phyloP scores from a whole-genome alignment of 2,329 filamentous ascomycete species.

The Beauveria brongniartii region DNA sequence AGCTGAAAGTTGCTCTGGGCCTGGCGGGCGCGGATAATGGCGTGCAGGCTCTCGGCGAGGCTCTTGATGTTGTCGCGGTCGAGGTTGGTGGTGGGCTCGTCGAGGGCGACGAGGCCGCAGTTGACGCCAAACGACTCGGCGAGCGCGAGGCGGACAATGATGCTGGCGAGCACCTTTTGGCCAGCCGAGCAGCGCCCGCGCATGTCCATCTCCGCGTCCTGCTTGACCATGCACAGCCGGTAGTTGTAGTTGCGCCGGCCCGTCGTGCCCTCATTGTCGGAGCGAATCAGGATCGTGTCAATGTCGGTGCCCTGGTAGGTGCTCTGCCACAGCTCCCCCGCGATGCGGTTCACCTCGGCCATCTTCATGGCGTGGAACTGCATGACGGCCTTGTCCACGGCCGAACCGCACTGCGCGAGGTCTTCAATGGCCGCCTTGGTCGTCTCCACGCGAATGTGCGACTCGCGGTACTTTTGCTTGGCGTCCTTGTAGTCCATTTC shows the following conservation, averaged over 20 bases:
- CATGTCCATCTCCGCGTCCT: conserved; percentile 98
- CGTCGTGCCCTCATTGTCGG: conserved; percentile 68
- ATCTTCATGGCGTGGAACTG: conserved; percentile 94
- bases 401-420: conserved; percentile 69
- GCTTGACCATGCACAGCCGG: conserved; percentile 95
- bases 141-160: conserved; percentile 92
- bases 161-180: conserved; percentile 91
- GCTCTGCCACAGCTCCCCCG: conserved; percentile 91
- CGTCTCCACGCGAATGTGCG: conserved; percentile 82
- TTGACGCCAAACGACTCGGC: conserved; percentile 95
- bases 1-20: conserved; percentile 94
- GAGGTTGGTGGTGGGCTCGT: conserved; percentile 96
- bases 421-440: conserved; percentile 92
- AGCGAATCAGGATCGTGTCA: conserved; percentile 90
- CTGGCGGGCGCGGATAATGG: conserved; percentile 76
- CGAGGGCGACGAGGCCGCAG: conserved; percentile 91
- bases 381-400: conserved; percentile 95
- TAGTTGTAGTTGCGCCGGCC: conserved; percentile 90
- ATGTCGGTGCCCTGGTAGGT: conserved; percentile 97
- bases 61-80: conserved; percentile 91
- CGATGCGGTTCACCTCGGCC: conserved; percentile 94
- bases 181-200: conserved; percentile 93
- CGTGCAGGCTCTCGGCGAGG: conserved; percentile 73
- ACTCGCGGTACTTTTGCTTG: conserved; percentile 70
- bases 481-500: conserved; percentile 82